A percentile compares a stretch with the other conserved stretches of the same genome.
Evolutionary conservation across 768 basidiomycete genomes (phyloP).

Genomic region (Termitomyces sp.): DNA sequence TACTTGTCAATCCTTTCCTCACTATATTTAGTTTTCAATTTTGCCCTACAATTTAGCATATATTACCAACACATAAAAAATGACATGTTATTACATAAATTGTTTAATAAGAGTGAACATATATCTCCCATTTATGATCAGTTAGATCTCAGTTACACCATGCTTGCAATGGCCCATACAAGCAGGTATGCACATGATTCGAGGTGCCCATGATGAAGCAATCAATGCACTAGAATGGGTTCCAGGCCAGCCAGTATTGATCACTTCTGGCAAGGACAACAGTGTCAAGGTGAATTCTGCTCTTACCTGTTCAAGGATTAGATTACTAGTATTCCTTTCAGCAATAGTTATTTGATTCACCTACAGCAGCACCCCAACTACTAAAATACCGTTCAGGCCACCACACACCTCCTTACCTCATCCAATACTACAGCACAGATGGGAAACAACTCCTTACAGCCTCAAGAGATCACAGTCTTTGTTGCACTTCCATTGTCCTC

Average conservation of each 20-base stretch:
- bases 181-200: conserved; percentile 84
- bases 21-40: too few relatives aligned
- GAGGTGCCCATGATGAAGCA: conserved; percentile 84
- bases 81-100: too few relatives aligned
- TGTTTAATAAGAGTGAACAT: too few relatives aligned
- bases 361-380: conserved; percentile 76
- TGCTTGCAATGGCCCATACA: too few relatives aligned
- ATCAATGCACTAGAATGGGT: conserved; percentile 88
- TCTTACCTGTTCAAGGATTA: neutral
- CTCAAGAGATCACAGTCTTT: conserved; percentile 81
- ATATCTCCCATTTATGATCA: too few relatives aligned
- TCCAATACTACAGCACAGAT: conserved; percentile 95
- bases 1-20: too few relatives aligned
- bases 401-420: conserved; percentile 82
- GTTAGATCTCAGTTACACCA: too few relatives aligned
- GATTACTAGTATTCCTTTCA: conserved; percentile 22
- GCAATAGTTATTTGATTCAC: conserved; percentile 99
- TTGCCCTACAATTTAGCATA: too few relatives aligned
- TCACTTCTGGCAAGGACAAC: conserved; percentile 92
- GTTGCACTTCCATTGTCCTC: conserved; percentile 91
- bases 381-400: conserved; percentile 94
- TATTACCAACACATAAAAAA: too few relatives aligned
- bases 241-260: conserved; percentile 83
- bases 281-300: conserved; percentile 71
- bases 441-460: conserved; percentile 91